These are phyloP conservation scores for Beauveria pseudobassiana DNA, from an alignment of 2,329 filamentous ascomycete species.

Conservation along the genomic window DNA sequence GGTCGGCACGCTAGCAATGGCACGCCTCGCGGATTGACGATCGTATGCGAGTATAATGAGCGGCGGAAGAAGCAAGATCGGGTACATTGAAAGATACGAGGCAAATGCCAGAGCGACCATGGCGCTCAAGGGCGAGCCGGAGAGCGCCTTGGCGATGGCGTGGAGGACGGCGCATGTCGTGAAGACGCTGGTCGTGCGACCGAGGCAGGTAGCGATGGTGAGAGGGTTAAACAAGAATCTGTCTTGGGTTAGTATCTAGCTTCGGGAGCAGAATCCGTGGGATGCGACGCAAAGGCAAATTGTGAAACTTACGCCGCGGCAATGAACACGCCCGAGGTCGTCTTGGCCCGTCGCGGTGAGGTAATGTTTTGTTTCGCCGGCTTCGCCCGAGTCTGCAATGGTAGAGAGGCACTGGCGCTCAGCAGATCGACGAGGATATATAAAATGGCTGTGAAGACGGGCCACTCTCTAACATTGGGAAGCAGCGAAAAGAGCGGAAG, in stretches of 20 bases:
- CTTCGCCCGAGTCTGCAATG: conserved; percentile 76
- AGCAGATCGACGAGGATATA: conserved; percentile 77
- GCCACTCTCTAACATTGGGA: conserved; percentile 58
- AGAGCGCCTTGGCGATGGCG: conserved; percentile 72
- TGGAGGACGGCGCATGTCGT: conserved; percentile 82
- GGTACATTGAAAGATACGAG: conserved; percentile 88
- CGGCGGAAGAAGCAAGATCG: conserved; percentile 76
- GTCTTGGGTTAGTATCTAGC: conserved; percentile 8
- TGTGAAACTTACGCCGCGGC: conserved; percentile 60
- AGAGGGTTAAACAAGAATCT: conserved; percentile 95
- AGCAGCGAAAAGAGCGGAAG: conserved; percentile 87
- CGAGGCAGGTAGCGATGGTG: conserved; percentile 83
- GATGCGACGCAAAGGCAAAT: background rate
- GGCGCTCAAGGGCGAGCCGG: conserved; percentile 64
- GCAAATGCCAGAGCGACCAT: conserved; percentile 83
- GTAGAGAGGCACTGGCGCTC: conserved; percentile 71
- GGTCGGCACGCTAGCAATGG: conserved; percentile 25
- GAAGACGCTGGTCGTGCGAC: conserved; percentile 80
- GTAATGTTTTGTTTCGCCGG: conserved; percentile 65
- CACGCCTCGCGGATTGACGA: conserved; percentile 34
- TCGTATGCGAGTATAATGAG: conserved; percentile 76
- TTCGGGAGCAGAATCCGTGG: background rate
- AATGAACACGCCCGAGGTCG: conserved; percentile 67
- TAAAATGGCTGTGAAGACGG: conserved; percentile 69
- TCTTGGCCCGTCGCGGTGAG: conserved; percentile 68